Evolutionary conservation across 257 asterid genomes (phyloP), one percentile per base, ranked within the genome.

Genomic region (Solanum boliviense): DNA sequence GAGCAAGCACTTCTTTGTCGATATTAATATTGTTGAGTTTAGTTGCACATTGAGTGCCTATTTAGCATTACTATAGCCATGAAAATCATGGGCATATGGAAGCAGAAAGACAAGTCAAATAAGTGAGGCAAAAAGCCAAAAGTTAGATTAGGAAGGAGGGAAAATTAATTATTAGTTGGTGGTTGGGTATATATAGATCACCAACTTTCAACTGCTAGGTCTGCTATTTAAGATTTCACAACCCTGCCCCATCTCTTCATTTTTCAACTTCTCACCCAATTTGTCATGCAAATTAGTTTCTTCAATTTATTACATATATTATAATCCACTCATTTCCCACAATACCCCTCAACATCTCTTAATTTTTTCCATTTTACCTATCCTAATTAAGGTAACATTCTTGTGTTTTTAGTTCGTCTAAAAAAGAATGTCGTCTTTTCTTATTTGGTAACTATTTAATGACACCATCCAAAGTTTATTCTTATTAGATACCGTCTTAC

Each of bases 121-220:
- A 62, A 23, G 38, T 70, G 83, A 39, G 78, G 86, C 71, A 86
- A 85, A 60, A 34, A 81, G 84, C 44, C 86, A 84, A 87, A 82
- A 78, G 74, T 73, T 73, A 25, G 56, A 35, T 86, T 85, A 88
- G 70, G 65, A 85, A 21, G 67, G 58, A 87, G 89, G 88, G 79
- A 91, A 90, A 75, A 89, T 67, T 79, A 88, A 89, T 89, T 93
- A 36, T 90, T 90, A 89, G 98, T 94, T 95, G 97, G 96, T 88
- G n/a, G 89, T 88, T 88, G 87, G 86, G 84, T 81, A 58, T 41
- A 58, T 93, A 58, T 93, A 90, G 94, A 91, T 92, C 88, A 93
- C 98, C 98, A 93, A 95, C 96, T 89, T 93, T 89, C 97, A 92
- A 91, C 96, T 90, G 91, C 95, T 90, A 89, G 91, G 90, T 87